These are phyloP conservation scores for Oleoguttula mirabilis DNA, from an alignment of 495 filamentous ascomycete genomes.

Conservation along the genomic window DNA sequence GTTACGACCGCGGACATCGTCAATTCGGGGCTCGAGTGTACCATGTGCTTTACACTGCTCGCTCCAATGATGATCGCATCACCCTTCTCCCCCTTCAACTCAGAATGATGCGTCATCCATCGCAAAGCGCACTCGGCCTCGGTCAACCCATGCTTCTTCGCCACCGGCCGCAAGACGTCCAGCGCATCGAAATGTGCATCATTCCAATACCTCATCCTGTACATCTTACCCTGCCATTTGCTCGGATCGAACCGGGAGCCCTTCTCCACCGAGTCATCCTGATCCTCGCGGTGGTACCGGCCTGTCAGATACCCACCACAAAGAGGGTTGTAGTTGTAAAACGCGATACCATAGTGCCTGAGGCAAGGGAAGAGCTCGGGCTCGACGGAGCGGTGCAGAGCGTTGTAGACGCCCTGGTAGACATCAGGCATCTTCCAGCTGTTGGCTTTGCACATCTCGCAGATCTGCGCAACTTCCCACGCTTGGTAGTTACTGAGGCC, in stretches of 20 bases:
- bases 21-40: no score
- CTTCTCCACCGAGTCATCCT: constrained; percentile 27
- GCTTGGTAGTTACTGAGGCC: constrained; percentile 42
- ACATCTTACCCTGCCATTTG: constrained; percentile 30
- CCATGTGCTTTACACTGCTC: constrained; percentile 28
- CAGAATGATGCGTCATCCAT: constrained; percentile 38
- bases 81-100: constrained; percentile 29
- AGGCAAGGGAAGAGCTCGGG: constrained; percentile 41
- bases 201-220: constrained; percentile 37
- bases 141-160: constrained; percentile 35
- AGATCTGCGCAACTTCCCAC: constrained; percentile 41
- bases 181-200: constrained; percentile 37
- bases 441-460: constrained; percentile 36
- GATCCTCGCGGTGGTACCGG: constrained; percentile 28
- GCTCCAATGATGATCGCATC: constrained; percentile 37
- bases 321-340: constrained; percentile 41
- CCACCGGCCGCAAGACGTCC: constrained; percentile 34
- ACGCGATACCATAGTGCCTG: constrained; percentile 39
- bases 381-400: constrained; percentile 43
- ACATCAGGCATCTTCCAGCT: constrained; percentile 33
- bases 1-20: no score
- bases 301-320: constrained; percentile 42
- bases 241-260: constrained; percentile 37
- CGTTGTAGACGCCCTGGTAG: constrained; percentile 42
- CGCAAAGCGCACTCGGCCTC: constrained; percentile 36